phyloP scores from a whole-genome alignment of 768 basidiomycete species.

The Mycena capillaripes region DNA sequence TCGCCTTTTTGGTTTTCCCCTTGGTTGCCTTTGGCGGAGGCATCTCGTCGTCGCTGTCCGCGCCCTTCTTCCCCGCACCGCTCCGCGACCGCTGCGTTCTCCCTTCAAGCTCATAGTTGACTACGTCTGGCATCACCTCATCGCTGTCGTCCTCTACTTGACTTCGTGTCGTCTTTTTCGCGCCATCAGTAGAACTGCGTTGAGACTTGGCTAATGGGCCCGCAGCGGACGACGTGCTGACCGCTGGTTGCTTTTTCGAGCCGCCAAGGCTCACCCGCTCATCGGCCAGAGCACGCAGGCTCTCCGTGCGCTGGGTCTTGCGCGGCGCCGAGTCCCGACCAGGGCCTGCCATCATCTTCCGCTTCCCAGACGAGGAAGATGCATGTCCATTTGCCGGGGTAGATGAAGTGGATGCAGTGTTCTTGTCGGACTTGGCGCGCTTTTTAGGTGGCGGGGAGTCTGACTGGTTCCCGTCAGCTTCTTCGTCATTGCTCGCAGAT shows the following conservation, averaged over 20 bases:
- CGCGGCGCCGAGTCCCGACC: conserved; percentile 18
- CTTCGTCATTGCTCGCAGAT: conserved; percentile 24
- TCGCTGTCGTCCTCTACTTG: conserved; percentile 25
- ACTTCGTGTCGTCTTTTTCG: conserved; percentile 15
- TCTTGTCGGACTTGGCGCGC: conserved; percentile 20
- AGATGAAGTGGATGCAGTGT: not conserved
- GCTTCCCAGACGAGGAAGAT: conserved; percentile 15
- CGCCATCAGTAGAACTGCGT: not conserved
- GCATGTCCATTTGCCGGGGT: not conserved
- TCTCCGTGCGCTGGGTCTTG: conserved; percentile 10
- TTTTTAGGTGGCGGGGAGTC: conserved; percentile 25
- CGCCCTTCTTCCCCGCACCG: conserved; percentile 31
- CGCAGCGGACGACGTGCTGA: not conserved
- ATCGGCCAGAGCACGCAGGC: conserved; percentile 21
- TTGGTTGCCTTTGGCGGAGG: conserved; percentile 33
- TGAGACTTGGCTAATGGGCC: not conserved
- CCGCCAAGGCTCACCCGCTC: not conserved
- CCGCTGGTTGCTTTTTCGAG: not conserved
- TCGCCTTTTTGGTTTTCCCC: conserved; percentile 7
- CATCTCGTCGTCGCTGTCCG: conserved; percentile 39
- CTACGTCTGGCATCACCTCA: conserved; percentile 22
- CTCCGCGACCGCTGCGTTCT: conserved; percentile 13
- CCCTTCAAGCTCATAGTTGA: conserved; percentile 1
- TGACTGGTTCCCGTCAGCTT: conserved; percentile 1
- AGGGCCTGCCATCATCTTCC: conserved; percentile 26